Evolutionary conservation across 2,329 filamentous ascomycete genomes (phyloP), one percentile per base, ranked within the genome.

Genomic region (Teratosphaeria destructans): DNA sequence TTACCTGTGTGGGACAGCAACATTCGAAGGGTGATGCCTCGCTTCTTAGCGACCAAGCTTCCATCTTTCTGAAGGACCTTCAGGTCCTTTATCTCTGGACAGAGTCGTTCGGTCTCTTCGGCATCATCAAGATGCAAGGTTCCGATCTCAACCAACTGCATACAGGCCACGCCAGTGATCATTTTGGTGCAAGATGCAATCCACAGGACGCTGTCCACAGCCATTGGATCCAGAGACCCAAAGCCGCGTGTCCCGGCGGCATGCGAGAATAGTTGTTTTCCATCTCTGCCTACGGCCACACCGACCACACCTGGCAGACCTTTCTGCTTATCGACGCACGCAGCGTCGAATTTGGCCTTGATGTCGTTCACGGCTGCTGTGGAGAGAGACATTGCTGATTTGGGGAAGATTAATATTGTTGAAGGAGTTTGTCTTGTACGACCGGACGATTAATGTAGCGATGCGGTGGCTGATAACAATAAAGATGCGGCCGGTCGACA

Each of bases 201-300:
- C 77, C 78, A 81, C 64, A 84, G 87, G 1, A 82, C 72, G 11
- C 74, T 82, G 43, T 87, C 82, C 0, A 82, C 71, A 0, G 78
- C 78, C 79, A 87, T 82, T 4, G 78, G 72, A 54, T 83, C 78
- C 7, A 19, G 49, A 12, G 57, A 47, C 6, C 57, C 57, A 43
- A 26, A 58, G 3, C 57, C 57, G 26, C 57, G 57, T 35, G 54
- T 58, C 14, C 57, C 57, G 8, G 49, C 49, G 23, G 57, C 57
- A 23, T 58, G 34, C 5, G 57, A 49, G n/a, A 58, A 58, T 11
- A 35, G 57, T 29, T 58, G 49, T 43, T 52, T 39, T 26, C 57
- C 57, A 29, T 58, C 57, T 26, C 34, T 39, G 16, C 52, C 57
- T 19, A 58, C 29, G 7, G 53, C 52, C 14, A 58, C 57, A n/a